Evolutionary conservation across 2,329 filamentous ascomycete species (phyloP), one percentile per base, ranked within the genome.

Genomic region (Diaporthe caulivora): DNA sequence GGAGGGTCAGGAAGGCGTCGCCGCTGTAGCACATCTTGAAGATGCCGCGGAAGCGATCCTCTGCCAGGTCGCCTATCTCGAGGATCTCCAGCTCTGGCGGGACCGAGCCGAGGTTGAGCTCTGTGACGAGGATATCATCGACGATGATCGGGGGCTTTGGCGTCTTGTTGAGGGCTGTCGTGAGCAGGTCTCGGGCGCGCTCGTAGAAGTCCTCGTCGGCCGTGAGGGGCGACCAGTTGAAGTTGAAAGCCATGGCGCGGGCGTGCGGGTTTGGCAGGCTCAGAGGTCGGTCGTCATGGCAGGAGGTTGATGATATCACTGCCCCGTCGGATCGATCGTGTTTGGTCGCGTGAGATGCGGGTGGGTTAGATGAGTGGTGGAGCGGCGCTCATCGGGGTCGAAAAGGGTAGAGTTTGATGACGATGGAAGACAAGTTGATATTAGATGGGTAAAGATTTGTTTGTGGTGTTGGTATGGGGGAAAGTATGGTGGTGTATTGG

Each of bases 211-310:
- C 91, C 80, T 94, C 96, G 86, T 98, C 97, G 81, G 96, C 96
- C 86, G 97, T 97, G 77, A 99, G 90, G 81, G 97, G 97, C 90
- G 95, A 98, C 97, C 97, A 99, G 94, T 98, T 98, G 94, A 99
- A 99, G 89, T 98, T 98, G 93, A 99, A 99, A 79, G 97, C 97
- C 97, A 99, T 99, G 57, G 71, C 71, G 71, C 53, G 65, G 73
- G 73, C 70, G 73, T 75, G 85, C 85, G 49, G 62, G 62, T 53
- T 44, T 53, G 62, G 62, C 62, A 67, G 62, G 47, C 62, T 88
- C 84, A 85, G 84, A 86, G 86, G 84, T 77, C 73, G 47, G 60
- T 71, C 65, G 55, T 70, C 77, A 78, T 78, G 60, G 77, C 77
- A 76, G 72, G 70, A 53, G 60, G 73, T 62, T 18, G 37, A 64